Percentiles rank a stretch among this genome's conserved stretches.
These are phyloP conservation scores for Talaromyces nanjingensis DNA, from an alignment of 495 filamentous ascomycete species.

Conservation along the genomic window DNA sequence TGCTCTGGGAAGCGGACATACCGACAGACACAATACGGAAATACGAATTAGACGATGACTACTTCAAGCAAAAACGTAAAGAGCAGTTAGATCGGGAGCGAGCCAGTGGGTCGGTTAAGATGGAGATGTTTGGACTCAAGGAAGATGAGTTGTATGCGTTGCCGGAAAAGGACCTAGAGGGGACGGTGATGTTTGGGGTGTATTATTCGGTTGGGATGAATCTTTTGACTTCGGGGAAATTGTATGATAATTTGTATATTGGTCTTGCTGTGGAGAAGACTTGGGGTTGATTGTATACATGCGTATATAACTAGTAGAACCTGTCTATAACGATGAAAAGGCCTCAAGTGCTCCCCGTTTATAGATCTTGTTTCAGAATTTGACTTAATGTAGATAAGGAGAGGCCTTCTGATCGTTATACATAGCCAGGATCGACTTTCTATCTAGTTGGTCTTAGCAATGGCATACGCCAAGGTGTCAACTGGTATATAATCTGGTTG, in stretches of 20 bases:
- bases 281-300: background rate
- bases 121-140: background rate
- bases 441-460: no score
- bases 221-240: background rate
- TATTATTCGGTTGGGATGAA: background rate
- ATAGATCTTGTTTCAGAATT: no score
- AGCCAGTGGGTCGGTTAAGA: background rate
- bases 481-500: no score
- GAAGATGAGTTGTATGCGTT: background rate
- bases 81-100: background rate
- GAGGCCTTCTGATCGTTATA: no score
- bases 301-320: background rate
- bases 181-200: background rate
- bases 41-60: background rate
- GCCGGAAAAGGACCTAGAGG: background rate
- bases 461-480: no score
- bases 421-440: no score
- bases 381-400: no score
- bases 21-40: background rate
- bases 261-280: background rate
- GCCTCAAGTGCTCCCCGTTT: no score
- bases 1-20: background rate
- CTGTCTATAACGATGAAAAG: no score
- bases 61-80: background rate
- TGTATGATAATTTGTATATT: background rate